A percentile compares a stretch with the other conserved stretches of the same genome.
These are phyloP conservation scores for Penicillium cataractarum DNA, from an alignment of 495 filamentous ascomycete species.

Conservation along the genomic window DNA sequence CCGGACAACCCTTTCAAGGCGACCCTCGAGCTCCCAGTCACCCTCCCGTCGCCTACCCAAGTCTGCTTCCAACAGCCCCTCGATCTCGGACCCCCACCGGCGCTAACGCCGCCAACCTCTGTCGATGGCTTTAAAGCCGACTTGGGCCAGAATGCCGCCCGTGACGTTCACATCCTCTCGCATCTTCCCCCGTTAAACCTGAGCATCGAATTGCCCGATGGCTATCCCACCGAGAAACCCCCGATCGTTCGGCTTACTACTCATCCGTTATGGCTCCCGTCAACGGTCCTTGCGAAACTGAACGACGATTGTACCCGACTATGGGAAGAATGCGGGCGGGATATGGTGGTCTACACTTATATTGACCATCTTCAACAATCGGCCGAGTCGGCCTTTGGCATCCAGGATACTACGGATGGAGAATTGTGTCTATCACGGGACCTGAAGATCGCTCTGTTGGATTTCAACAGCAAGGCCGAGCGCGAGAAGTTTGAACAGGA, in stretches of 20 bases:
- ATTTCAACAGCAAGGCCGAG: conserved; percentile 75
- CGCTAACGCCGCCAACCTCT: conserved; percentile 52
- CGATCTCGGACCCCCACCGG: conserved; percentile 41
- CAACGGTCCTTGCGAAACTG: conserved; percentile 57
- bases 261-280: conserved; percentile 70
- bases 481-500: conserved; percentile 75
- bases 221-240: conserved; percentile 71
- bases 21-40: conserved; percentile 72
- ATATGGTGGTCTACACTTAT: conserved; percentile 79
- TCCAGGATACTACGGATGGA: conserved; percentile 56
- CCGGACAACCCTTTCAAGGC: conserved; percentile 61
- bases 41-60: conserved; percentile 66
- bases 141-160: conserved; percentile 17
- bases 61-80: conserved; percentile 66
- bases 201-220: conserved; percentile 67
- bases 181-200: conserved; percentile 78
- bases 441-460: conserved; percentile 73
- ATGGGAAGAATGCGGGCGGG: conserved; percentile 83
- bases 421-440: conserved; percentile 48
- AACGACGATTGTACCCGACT: conserved; percentile 61
- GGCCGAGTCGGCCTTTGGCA: conserved; percentile 75
- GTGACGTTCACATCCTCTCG: conserved; percentile 65
- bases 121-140: conserved; percentile 39
- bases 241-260: conserved; percentile 70
- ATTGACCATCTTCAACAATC: conserved; percentile 86